A percentile compares a stretch with the other conserved stretches of the same genome.
Conservation (phyloP, 163 green algal species). For the Chloroidium sp. region DNA sequence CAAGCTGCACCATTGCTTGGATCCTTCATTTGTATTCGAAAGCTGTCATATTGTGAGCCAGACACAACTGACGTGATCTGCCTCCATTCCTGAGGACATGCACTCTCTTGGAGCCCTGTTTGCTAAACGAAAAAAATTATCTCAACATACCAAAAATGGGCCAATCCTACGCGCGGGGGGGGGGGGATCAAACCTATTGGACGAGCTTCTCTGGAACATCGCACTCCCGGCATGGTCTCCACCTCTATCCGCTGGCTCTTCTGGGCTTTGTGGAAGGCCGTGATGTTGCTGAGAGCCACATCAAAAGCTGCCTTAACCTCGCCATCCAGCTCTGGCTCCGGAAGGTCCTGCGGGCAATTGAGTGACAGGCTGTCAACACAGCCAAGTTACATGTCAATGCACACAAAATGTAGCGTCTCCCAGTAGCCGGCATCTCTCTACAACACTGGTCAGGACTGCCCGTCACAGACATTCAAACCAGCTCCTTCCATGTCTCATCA, state of each 20-base stretch:
- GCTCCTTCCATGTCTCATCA: too few species aligned
- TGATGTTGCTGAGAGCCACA: conserved; percentile 90
- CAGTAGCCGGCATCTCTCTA: not conserved
- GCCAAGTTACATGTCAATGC: not conserved
- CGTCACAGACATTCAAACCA: too few species aligned
- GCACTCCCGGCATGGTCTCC: conserved; percentile 95
- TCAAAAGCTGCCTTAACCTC: conserved; percentile 82
- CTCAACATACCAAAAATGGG: too few species aligned
- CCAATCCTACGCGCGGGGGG: too few species aligned
- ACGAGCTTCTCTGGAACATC: conserved; percentile 70
- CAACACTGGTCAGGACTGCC: too few species aligned
- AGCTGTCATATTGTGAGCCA: too few species aligned
- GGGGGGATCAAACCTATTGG: conserved; percentile 51
- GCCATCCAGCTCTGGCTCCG: conserved; percentile 61
- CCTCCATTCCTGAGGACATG: too few species aligned
- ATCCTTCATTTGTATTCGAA: too few species aligned
- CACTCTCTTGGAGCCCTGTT: too few species aligned
- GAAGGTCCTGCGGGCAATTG: conserved; percentile 48
- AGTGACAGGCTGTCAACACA: not conserved
- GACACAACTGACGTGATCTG: too few species aligned
- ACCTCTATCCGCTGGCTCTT: conserved; percentile 53
- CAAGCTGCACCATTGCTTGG: too few species aligned
- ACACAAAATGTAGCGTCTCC: not conserved
- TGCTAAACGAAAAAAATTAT: too few species aligned
- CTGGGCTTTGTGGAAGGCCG: conserved; percentile 89